Percentiles rank a stretch among this genome's conserved stretches.
These are phyloP conservation scores for Nadsonia fulvescens DNA, from an alignment of 805 yeast genomes.

Conservation along the genomic window DNA sequence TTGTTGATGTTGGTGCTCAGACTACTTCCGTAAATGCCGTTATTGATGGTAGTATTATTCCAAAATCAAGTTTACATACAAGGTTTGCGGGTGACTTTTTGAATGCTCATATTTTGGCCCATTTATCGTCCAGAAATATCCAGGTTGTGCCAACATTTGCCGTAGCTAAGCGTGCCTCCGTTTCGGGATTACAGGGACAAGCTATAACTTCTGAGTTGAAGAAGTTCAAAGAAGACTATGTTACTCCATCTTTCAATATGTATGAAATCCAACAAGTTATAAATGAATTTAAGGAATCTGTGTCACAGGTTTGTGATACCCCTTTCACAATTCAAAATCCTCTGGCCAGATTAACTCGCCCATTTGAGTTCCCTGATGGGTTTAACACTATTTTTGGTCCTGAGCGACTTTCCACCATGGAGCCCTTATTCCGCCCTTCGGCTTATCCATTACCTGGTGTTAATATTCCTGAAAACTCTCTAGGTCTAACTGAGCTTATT, in stretches of 20 bases:
- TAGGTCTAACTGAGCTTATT: constrained; percentile 30
- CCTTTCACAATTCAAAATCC: constrained; percentile 22
- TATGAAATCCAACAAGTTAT: constrained; percentile 26
- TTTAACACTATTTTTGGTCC: constrained; percentile 28
- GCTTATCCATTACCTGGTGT: constrained; percentile 28
- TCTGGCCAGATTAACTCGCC: constrained; percentile 21
- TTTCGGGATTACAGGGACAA: constrained; percentile 23
- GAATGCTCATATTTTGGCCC: constrained; percentile 41
- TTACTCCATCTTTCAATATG: constrained; percentile 22
- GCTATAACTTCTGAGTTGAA: constrained; percentile 11
- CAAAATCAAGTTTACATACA: constrained; percentile 22
- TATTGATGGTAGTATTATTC: constrained; percentile 39
- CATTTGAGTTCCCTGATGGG: constrained; percentile 46
- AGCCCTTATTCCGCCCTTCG: constrained; percentile 55
- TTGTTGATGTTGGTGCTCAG: constrained; percentile 63
- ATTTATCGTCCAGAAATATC: constrained; percentile 22
- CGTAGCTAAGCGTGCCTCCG: constrained; percentile 21
- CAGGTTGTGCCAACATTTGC: constrained; percentile 19
- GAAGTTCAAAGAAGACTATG: too few relatives aligned
- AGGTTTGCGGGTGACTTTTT: constrained; percentile 63
- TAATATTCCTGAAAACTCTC: constrained; percentile 24
- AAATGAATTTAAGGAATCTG: constrained; percentile 30
- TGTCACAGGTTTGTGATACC: constrained; percentile 21
- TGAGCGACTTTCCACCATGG: constrained; percentile 39
- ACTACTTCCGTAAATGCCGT: constrained; percentile 36